These are phyloP conservation scores for Neonothopanus nambi DNA, from an alignment of 1,284 basidiomycete species.

Conservation along the genomic window DNA sequence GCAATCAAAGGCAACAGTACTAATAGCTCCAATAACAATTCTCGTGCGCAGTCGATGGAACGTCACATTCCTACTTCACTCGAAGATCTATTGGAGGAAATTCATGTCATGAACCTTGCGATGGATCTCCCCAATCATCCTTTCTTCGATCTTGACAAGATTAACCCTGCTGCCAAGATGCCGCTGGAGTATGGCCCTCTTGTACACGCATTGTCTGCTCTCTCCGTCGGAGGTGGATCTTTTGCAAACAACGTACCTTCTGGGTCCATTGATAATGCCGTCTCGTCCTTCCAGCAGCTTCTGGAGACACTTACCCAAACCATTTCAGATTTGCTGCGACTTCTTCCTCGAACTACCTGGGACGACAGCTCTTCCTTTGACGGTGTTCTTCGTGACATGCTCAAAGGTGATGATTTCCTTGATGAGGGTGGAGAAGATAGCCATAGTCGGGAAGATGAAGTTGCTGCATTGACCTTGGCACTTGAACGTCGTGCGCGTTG, in stretches of 20 bases:
- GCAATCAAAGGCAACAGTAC: slow-evolving; percentile 36
- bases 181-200: slow-evolving; percentile 79
- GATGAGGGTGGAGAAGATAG: slow-evolving; percentile 70
- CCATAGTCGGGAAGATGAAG: slow-evolving; percentile 71
- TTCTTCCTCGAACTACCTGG: slow-evolving; percentile 83
- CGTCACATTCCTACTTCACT: slow-evolving; percentile 51
- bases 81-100: slow-evolving; percentile 62
- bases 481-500: slow-evolving; percentile 81
- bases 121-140: slow-evolving; percentile 68
- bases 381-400: slow-evolving; percentile 80
- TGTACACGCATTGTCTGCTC: slow-evolving; percentile 79
- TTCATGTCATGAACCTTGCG: slow-evolving; percentile 57
- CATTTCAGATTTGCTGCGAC: slow-evolving; percentile 77
- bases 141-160: slow-evolving; percentile 70
- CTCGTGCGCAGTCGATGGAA: slow-evolving; percentile 63
- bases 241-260: slow-evolving; percentile 79
- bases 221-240: slow-evolving; percentile 82
- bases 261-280: slow-evolving; percentile 81
- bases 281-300: slow-evolving; percentile 82
- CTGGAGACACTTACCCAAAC: slow-evolving; percentile 84
- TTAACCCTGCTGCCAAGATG: slow-evolving; percentile 72
- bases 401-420: slow-evolving; percentile 80
- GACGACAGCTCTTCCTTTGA: slow-evolving; percentile 85
- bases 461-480: slow-evolving; percentile 76
- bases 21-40: slow-evolving; percentile 47